Percentiles rank a stretch among this genome's conserved stretches.
Conservation (phyloP, 2,329 filamentous ascomycete species). For the Fusarium piperis region DNA sequence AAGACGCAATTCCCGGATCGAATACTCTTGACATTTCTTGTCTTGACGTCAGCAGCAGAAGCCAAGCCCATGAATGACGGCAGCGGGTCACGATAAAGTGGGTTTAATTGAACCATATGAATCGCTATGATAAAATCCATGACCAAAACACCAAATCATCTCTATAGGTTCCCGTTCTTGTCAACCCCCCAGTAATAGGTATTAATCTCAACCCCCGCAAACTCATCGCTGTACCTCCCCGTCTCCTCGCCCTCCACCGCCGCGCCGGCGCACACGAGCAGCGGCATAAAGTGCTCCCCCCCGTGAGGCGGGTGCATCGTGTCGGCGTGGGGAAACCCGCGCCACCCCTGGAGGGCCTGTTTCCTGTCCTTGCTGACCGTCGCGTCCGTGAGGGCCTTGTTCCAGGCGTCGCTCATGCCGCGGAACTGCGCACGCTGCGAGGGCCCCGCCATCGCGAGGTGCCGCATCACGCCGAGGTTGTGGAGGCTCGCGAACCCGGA, state of each 20-base stretch:
- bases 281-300: constrained; percentile 68
- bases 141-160: background rate
- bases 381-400: constrained; percentile 54
- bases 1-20: background rate
- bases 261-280: constrained; percentile 65
- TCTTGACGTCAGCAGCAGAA: constrained; percentile 32
- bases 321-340: constrained; percentile 57
- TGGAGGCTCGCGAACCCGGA: constrained; percentile 69
- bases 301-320: constrained; percentile 63
- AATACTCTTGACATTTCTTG: background rate
- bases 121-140: background rate
- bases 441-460: constrained; percentile 40
- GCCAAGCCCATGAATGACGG: constrained; percentile 35
- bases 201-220: constrained; percentile 58
- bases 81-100: constrained; percentile 33
- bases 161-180: background rate
- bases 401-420: constrained; percentile 54
- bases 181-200: constrained; percentile 64
- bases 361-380: constrained; percentile 45
- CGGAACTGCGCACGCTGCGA: constrained; percentile 39
- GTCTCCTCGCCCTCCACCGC: constrained; percentile 56
- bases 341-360: constrained; percentile 58
- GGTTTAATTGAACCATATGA: constrained; percentile 1
- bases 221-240: constrained; percentile 59
- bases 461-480: constrained; percentile 60